A percentile compares a stretch with the other conserved stretches of the same genome.
Evolutionary conservation across 1,284 basidiomycete species (phyloP).

Genomic region (Ceratobasidium sp.): DNA sequence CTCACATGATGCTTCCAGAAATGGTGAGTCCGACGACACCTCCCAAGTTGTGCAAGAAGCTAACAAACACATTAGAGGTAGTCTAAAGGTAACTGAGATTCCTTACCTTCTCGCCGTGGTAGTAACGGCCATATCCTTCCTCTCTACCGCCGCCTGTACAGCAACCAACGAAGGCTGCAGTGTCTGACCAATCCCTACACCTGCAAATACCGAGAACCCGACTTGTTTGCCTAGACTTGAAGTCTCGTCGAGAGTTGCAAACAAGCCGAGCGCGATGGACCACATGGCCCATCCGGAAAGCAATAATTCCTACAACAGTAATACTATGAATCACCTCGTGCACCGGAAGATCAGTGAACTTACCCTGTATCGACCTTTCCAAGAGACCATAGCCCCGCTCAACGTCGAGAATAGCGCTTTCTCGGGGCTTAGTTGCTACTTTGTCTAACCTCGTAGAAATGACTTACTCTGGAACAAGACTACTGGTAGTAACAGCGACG

Average conservation of each 20-base stretch:
- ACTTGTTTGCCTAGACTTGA: constrained; percentile 50
- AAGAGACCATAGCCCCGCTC: constrained; percentile 50
- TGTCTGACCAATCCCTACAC: constrained; percentile 52
- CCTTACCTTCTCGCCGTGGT: constrained; percentile 46
- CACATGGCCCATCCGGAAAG: constrained; percentile 52
- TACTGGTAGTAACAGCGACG: constrained; percentile 54
- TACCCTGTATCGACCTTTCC: constrained; percentile 51
- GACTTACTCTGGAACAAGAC: constrained; percentile 49
- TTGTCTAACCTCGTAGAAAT: not conserved
- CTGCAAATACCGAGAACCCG: constrained; percentile 53
- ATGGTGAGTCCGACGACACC: constrained; percentile 47
- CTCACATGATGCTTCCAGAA: constrained; percentile 1
- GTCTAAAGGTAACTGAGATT: not conserved
- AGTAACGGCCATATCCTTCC: constrained; percentile 49
- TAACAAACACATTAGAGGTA: constrained; percentile 25
- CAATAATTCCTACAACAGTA: not conserved
- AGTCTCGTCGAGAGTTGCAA: constrained; percentile 50
- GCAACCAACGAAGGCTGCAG: constrained; percentile 45
- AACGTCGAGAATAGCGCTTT: constrained; percentile 40
- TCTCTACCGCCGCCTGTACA: constrained; percentile 48
- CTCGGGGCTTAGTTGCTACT: not conserved
- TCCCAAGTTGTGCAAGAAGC: constrained; percentile 50
- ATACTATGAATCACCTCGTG: not conserved
- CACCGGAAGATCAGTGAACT: constrained; percentile 46
- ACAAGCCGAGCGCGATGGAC: constrained; percentile 53